Evolutionary conservation across 306 rosid genomes (phyloP).

Genomic region (Medicago truncatula): MtrunA17r5.0-ANR NC_053042.1:10310001-10310500

Average conservation of each 20-base stretch:
- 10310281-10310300: slow-evolving; percentile 1
- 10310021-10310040: slow-evolving; percentile 2
- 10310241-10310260: neutral
- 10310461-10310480: slow-evolving; percentile 38
- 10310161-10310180: slow-evolving; percentile 8
- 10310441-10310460: slow-evolving; percentile 32
- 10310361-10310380: neutral
- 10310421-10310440: slow-evolving; percentile 27
- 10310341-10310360: neutral
- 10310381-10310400: neutral
- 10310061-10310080: slow-evolving; percentile 22
- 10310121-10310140: slow-evolving; percentile 5
- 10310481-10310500: slow-evolving; percentile 62
- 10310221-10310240: slow-evolving; percentile 9
- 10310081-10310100: slow-evolving; percentile 10
- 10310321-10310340: neutral
- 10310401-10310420: slow-evolving; percentile 36
- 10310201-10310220: slow-evolving; percentile 18
- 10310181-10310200: slow-evolving; percentile 12
- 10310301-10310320: slow-evolving; percentile 2
- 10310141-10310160: slow-evolving; percentile 14
- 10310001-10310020: neutral
- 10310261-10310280: neutral
- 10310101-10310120: slow-evolving; percentile 19
- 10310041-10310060: slow-evolving; percentile 10